Base-by-base conservation (phyloP, 164 flowering plant genomes). In the Magnolia changhungtana region DNA sequence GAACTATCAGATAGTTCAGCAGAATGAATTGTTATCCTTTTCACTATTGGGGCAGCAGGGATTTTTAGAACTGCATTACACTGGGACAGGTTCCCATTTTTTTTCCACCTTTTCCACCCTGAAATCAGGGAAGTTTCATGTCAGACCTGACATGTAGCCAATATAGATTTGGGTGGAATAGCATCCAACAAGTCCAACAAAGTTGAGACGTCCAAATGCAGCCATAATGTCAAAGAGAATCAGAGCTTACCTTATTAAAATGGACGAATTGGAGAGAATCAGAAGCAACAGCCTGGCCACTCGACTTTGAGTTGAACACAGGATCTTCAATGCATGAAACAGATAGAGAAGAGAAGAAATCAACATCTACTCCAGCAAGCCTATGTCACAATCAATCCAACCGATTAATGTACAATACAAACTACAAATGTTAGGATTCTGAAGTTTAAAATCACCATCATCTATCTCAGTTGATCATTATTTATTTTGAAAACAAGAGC, bases 171-270 rank as follows among this genome's bases (percentile, higher is more conserved):
- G 61, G 45, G 45, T 37, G 45, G 45, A 37, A 37, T 5, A 55
- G 61, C 61, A 55, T 55, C 4, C 18, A 55, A 4, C 13, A 3
- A 11, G 18, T 55, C 61, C 61, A 55, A 55, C 61, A 55, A 16
- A 8, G 18, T 55, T 16, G 16, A 16, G 61, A 55, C 61, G 4
- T 55, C 61, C 61, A 55, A 68, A 31, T 31, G 50, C 29, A 29
- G 45, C 68, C 37, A 11, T 37, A 68, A 68, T 65, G 37, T 8
- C 31, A 20, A 23, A 27, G 45, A 65, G n/a, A 29, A 68, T 68
- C 8, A 16, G 31, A 11, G n/a, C 71, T 67, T 66, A 89, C 95
- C 91, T 89, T 89, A 76, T 78, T 80, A 65, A 84, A 82, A 77
- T 81, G 19, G 16, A 85, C 84, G 83, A 85, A 83, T 68, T 79